Base-by-base conservation (phyloP, 129 eudicot genomes). In the Tagetes erecta region DNA sequence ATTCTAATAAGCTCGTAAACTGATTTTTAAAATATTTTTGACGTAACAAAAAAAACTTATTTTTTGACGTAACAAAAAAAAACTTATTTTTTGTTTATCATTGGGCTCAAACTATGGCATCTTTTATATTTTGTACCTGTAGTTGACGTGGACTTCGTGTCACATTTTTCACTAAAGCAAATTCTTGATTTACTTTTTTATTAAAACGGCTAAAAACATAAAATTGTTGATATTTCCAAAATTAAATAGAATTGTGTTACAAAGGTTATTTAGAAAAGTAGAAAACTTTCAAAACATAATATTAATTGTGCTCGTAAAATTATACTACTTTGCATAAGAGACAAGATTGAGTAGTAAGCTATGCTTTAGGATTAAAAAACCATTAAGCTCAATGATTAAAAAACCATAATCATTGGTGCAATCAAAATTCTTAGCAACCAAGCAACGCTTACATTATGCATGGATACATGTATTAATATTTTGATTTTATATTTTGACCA, bases 381-480 rank as follows among this genome's bases (percentile, higher is more conserved):
- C 67, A 63, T 41, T 14, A 51, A 41, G 34, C 51, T 37, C 58
- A 78, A 78, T 78, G 67, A 78, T 78, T 70, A 63, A 51, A 76
- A 76, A 71, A 53, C 77, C 73, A 8, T 71, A 78, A 70, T 71
- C 82, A 78, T 78, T 78, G 68, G 56, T 52, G 67, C 51, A 63
- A 71, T 79, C 35, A 76, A 75, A 49, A 69, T 47, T 60, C 83
- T 74, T 80, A 74, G 80, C 83, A 80, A 74, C 76, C 83, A 80
- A 80, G 83, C 83, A 80, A 80, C 67, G 79, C 64, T 67, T 80
- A 27, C 55, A 44, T 36, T 37, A 57, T 70, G 65, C 37, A 46
- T 79, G 64, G 65, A 74, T 57, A 14, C 49, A 57, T 80, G n/a
- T 74, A 72, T 67, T 33, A 41, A 49, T 63, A 45, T 38, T 39